Evolutionary conservation across 2,329 filamentous ascomycete species (phyloP).

Genomic region (Colletotrichum incanum): DNA sequence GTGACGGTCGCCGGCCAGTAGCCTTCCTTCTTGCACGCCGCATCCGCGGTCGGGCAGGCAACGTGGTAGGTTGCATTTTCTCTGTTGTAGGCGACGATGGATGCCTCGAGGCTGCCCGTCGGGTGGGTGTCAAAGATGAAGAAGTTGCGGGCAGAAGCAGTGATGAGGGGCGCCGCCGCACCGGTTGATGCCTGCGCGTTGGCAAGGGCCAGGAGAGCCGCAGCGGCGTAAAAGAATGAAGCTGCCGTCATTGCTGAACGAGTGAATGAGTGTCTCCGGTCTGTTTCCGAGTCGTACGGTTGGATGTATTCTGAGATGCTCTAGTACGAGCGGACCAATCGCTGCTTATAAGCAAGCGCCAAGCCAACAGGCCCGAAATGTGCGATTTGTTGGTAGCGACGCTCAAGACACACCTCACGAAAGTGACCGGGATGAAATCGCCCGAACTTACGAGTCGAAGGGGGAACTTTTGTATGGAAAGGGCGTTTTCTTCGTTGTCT

Average conservation of each 20-base stretch:
- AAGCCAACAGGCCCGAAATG: not conserved
- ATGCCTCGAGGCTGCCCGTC: constrained; percentile 33
- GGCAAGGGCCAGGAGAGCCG: constrained; percentile 3
- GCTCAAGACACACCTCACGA: not conserved
- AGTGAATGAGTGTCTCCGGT: not conserved
- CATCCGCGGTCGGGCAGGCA: constrained; percentile 24
- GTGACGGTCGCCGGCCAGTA: constrained; percentile 33
- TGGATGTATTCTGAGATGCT: not conserved
- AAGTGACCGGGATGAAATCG: not conserved
- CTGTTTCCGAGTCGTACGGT: not conserved
- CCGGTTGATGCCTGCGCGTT: constrained; percentile 8
- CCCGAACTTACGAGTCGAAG: not conserved
- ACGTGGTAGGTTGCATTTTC: constrained; percentile 19
- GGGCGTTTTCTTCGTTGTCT: not conserved
- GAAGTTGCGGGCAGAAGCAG: constrained; percentile 25
- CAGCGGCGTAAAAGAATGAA: not conserved
- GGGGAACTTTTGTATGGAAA: not conserved
- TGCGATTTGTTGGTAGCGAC: not conserved
- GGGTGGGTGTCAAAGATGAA: constrained; percentile 35
- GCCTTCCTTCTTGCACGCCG: constrained; percentile 23
- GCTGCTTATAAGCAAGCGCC: constrained; percentile 3
- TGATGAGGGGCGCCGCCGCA: constrained; percentile 1
- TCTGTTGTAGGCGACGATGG: constrained; percentile 20
- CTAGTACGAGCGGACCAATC: not conserved
- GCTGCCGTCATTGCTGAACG: constrained; percentile 7